Conservation (phyloP, 495 filamentous ascomycete genomes). For the Jackrogersella minutella region DNA sequence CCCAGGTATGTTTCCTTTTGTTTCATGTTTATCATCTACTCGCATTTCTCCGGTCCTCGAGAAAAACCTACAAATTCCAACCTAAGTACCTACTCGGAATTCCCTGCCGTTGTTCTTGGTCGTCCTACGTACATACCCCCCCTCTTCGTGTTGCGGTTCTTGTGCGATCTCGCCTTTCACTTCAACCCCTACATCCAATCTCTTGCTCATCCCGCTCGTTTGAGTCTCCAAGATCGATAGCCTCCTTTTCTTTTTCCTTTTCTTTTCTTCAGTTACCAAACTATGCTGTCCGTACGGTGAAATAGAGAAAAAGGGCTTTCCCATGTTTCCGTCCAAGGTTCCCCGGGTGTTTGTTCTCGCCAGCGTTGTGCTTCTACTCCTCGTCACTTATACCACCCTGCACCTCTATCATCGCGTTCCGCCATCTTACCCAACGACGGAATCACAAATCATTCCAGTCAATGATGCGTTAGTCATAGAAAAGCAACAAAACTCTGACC, state of each 20-base stretch:
- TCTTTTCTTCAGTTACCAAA: neutral
- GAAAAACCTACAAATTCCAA: neutral
- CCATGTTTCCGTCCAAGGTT: constrained; percentile 37
- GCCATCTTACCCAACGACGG: constrained; percentile 23
- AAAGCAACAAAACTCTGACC: neutral
- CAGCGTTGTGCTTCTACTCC: constrained; percentile 31
- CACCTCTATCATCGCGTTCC: constrained; percentile 31
- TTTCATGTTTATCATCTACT: constrained; percentile 10
- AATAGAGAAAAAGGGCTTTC: constrained; percentile 13
- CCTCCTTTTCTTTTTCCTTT: no score
- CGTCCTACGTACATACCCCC: constrained; percentile 4
- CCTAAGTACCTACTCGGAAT: constrained; percentile 1
- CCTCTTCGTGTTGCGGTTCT: constrained; percentile 3
- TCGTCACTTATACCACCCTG: constrained; percentile 37
- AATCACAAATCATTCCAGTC: constrained; percentile 17
- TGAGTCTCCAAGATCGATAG: neutral
- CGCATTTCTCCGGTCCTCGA: constrained; percentile 14
- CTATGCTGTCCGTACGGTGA: constrained; percentile 29
- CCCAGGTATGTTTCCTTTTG: neutral
- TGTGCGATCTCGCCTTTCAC: neutral
- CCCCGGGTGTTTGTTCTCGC: constrained; percentile 36
- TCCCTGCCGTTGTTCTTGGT: neutral
- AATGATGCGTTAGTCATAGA: constrained; percentile 15
- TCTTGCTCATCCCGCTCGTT: neutral
- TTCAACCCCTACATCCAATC: neutral